Base-by-base conservation (phyloP, 2,329 filamentous ascomycete genomes). In the Colletotrichum sp. region DNA sequence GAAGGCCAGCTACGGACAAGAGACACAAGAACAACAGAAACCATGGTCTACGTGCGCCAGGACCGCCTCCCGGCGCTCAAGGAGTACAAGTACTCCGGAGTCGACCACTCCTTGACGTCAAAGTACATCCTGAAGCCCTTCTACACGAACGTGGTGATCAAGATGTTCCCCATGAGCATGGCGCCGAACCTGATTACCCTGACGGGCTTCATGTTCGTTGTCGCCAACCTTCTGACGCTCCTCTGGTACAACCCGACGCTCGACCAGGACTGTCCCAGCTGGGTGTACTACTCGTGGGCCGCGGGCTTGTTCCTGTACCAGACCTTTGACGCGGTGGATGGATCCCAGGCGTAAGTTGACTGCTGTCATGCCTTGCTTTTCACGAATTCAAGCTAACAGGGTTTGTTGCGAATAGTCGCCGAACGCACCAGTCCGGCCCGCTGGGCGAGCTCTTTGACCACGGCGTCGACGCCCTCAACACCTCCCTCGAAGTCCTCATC, bases 391-490 rank as follows among this genome's bases (percentile, higher is more conserved):
- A 68, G 70, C 73, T 75, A 73, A 73, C 25, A 15, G 15, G 8
- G 19, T 48, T n/a, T 48, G 11, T 48, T 48, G n/a, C 44, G n/a
- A 48, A 52, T 78, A 95, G 94, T 72, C 93, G 96, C 81, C 93
- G 97, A 83, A 99, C 97, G 25, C 93, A 91, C 79, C 97, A 98
- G 84, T 98, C 95, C 82, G 96, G 97, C 15, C 97, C 97, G 8
- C 89, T 99, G 36, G 97, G 97, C 78, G 97, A 99, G 85, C 91
- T 99, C 28, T 99, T 99, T 83, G 97, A 99, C 84, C 97, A 99
- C 85, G 96, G 96, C 77, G 97, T 99, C 79, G 97, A 99, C 85
- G 97, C 97, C 34, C 92, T 98, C 83, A 99, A 99, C 85, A 99
- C 97, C 6, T 94, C 93, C n/a, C 92, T 99, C 78, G 97, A 98